A percentile compares a stretch with the other conserved stretches of the same genome.
Evolutionary conservation across 1,284 basidiomycete species (phyloP).

Genomic region (Leccinum pachyderme): DNA sequence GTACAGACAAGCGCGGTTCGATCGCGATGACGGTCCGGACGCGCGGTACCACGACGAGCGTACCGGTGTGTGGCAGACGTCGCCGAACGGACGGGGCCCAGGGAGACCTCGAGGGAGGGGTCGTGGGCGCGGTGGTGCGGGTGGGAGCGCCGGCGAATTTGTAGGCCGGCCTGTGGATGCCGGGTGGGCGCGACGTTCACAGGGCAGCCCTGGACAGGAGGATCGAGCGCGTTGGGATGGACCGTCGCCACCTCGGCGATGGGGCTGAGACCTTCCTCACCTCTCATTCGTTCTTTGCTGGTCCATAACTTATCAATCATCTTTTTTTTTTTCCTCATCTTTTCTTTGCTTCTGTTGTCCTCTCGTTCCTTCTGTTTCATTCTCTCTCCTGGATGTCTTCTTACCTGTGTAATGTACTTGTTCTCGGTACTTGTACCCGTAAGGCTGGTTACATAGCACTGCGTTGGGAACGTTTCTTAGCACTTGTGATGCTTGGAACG

Average conservation of each 20-base stretch:
- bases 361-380: not conserved
- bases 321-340: conserved; percentile 3
- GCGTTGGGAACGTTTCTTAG: not conserved
- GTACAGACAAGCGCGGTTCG: conserved; percentile 26
- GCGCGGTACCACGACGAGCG: conserved; percentile 29
- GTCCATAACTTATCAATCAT: conserved; percentile 27
- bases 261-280: conserved; percentile 14
- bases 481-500: not conserved
- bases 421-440: conserved; percentile 18
- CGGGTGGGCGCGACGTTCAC: conserved; percentile 48
- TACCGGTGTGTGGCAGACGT: conserved; percentile 18
- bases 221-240: conserved; percentile 24
- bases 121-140: conserved; percentile 35
- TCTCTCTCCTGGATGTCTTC: conserved; percentile 12
- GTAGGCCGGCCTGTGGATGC: conserved; percentile 49
- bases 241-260: conserved; percentile 30
- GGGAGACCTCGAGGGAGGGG: conserved; percentile 33
- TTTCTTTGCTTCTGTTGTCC: not conserved
- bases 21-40: conserved; percentile 29
- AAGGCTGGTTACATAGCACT: conserved; percentile 8
- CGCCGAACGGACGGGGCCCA: conserved; percentile 30
- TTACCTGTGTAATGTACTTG: conserved; percentile 1
- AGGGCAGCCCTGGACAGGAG: conserved; percentile 13
- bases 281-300: no score
- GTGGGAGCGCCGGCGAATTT: conserved; percentile 18